phyloP scores from a whole-genome alignment of 495 filamentous ascomycete species.

The Lentithecium fluviatile region DNA sequence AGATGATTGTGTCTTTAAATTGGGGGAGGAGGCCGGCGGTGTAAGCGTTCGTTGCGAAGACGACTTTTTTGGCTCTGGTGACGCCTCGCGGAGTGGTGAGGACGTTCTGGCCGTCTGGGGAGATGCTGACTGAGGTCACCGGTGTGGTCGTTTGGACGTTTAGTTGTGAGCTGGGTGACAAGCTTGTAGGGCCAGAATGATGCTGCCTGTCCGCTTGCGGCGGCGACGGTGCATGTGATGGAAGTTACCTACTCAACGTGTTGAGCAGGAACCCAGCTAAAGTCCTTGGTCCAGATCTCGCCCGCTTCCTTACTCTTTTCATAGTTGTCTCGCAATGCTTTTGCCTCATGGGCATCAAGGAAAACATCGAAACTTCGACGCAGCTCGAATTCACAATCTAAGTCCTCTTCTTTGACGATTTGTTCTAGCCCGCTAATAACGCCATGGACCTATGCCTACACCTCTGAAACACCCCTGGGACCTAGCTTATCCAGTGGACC shows the following conservation, averaged over 20 bases:
- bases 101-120: slow-evolving; percentile 34
- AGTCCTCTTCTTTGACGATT: slow-evolving; percentile 48
- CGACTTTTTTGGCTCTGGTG: slow-evolving; percentile 54
- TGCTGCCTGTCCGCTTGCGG: slow-evolving; percentile 45
- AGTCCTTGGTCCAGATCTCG: slow-evolving; percentile 2
- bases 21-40: slow-evolving; percentile 57
- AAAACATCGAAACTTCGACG: slow-evolving; percentile 56
- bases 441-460: slow-evolving; percentile 8
- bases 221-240: slow-evolving; percentile 63
- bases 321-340: neutral
- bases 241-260: slow-evolving; percentile 52
- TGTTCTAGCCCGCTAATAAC: slow-evolving; percentile 36
- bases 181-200: slow-evolving; percentile 57
- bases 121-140: slow-evolving; percentile 8
- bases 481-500: slow-evolving; percentile 7
- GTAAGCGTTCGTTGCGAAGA: slow-evolving; percentile 74
- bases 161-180: slow-evolving; percentile 47
- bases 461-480: neutral
- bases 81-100: slow-evolving; percentile 57
- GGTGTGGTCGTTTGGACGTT: slow-evolving; percentile 62
- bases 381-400: slow-evolving; percentile 57
- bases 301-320: slow-evolving; percentile 7
- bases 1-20: slow-evolving; percentile 61
- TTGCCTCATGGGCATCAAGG: slow-evolving; percentile 1
- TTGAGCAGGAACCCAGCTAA: neutral